Evolutionary conservation across 2,329 filamentous ascomycete genomes (phyloP).

Genomic region (Canariomyces notabilis): DNA sequence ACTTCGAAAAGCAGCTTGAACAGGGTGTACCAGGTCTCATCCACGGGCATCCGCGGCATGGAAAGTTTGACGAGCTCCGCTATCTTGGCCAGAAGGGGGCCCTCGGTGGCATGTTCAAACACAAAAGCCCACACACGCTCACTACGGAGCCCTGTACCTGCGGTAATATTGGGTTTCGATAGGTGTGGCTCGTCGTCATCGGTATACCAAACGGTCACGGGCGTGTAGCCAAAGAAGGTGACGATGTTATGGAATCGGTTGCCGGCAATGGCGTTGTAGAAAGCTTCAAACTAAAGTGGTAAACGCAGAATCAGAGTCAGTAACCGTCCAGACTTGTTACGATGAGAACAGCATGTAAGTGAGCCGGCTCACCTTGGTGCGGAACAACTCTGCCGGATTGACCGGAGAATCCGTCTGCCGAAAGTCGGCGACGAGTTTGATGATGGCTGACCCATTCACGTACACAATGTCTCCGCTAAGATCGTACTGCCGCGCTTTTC

Average conservation of each 20-base stretch:
- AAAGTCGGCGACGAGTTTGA: neutral
- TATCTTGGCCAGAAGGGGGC: too few species aligned
- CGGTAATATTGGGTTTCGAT: neutral
- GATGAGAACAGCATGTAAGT: too few species aligned
- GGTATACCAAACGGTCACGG: neutral
- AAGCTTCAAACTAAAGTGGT: neutral
- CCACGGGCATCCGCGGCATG: neutral
- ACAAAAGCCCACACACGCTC: neutral
- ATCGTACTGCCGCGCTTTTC: neutral
- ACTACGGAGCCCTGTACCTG: neutral
- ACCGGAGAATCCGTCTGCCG: neutral
- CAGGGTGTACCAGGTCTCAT: neutral
- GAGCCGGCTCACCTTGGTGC: neutral
- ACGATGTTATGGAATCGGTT: neutral
- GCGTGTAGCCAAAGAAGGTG: neutral
- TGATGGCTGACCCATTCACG: neutral
- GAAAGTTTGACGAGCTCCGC: too few species aligned
- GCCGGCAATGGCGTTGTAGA: neutral
- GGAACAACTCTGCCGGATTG: neutral
- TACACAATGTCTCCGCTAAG: neutral
- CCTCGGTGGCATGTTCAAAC: neutral
- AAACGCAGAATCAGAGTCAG: too few species aligned
- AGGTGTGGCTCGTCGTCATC: neutral
- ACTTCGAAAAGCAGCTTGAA: neutral
- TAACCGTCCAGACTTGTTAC: too few species aligned